Evolutionary conservation across 495 filamentous ascomycete species (phyloP).

Genomic region (Penicillium parvum): DNA sequence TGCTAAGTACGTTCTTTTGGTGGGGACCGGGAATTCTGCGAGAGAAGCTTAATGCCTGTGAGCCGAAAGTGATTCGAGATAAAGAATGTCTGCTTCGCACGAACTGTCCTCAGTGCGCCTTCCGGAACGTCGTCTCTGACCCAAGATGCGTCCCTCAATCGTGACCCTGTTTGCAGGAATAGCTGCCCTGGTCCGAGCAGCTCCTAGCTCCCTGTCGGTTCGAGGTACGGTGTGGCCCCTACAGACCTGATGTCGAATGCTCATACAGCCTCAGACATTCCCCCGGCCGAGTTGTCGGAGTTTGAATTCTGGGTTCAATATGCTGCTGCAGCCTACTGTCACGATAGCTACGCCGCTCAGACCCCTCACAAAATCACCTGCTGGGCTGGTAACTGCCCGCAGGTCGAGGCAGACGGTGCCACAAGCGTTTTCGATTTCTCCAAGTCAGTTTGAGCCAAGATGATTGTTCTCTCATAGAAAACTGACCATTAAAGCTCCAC

Average conservation of each 20-base stretch:
- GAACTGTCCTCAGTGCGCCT: neutral
- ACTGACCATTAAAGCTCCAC: constrained; percentile 38
- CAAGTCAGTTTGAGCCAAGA: constrained; percentile 38
- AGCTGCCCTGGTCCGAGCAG: constrained; percentile 10
- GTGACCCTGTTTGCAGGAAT: constrained; percentile 11
- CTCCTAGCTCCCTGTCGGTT: constrained; percentile 10
- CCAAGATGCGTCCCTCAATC: constrained; percentile 1
- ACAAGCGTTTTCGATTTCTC: constrained; percentile 54
- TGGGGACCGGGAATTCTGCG: too few relatives aligned
- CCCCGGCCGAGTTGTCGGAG: constrained; percentile 36
- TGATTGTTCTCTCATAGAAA: neutral
- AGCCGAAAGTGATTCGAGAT: too few relatives aligned
- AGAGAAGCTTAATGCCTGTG: too few relatives aligned
- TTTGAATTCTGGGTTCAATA: constrained; percentile 66
- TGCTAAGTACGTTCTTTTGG: too few relatives aligned
- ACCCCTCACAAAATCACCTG: constrained; percentile 52
- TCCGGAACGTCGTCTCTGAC: neutral
- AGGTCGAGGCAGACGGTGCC: constrained; percentile 49
- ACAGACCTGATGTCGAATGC: neutral
- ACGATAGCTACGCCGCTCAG: constrained; percentile 38
- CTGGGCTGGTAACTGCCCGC: constrained; percentile 48
- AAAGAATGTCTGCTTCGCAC: neutral
- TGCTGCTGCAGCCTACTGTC: constrained; percentile 62
- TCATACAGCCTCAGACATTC: constrained; percentile 18
- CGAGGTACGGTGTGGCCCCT: constrained; percentile 12